Percentiles rank a stretch among this genome's conserved stretches.
Conservation (phyloP, 352 stramenopile genomes). For the Pythium sp. region DNA sequence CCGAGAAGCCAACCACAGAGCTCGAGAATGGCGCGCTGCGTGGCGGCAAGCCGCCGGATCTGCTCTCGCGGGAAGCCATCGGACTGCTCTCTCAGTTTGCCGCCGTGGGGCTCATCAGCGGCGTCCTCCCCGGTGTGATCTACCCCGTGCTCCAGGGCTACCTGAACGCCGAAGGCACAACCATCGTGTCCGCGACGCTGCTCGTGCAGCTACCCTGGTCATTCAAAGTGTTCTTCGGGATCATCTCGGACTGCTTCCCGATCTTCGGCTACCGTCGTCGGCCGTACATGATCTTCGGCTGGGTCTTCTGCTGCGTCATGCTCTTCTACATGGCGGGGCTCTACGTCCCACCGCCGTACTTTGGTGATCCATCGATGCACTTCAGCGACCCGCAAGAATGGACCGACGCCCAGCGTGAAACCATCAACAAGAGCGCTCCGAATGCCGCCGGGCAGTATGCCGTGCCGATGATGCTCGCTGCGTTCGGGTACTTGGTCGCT, state of each 20-base stretch:
- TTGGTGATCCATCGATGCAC: slow-evolving; percentile 32
- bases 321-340: slow-evolving; percentile 44
- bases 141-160: slow-evolving; percentile 63
- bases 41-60: slow-evolving; percentile 24
- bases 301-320: slow-evolving; percentile 45
- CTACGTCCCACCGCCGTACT: slow-evolving; percentile 46
- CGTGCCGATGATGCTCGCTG: slow-evolving; percentile 65
- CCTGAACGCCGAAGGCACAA: slow-evolving; percentile 53
- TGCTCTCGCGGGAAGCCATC: slow-evolving; percentile 34
- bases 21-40: slow-evolving; percentile 32
- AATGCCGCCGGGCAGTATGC: slow-evolving; percentile 46
- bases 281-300: slow-evolving; percentile 61
- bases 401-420: slow-evolving; percentile 29
- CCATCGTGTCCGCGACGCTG: slow-evolving; percentile 40
- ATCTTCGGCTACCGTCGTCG: slow-evolving; percentile 50
- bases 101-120: slow-evolving; percentile 46
- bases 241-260: slow-evolving; percentile 63
- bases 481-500: slow-evolving; percentile 60
- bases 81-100: slow-evolving; percentile 49
- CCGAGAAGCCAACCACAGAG: not conserved
- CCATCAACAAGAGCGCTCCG: slow-evolving; percentile 40
- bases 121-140: slow-evolving; percentile 40
- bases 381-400: slow-evolving; percentile 32
- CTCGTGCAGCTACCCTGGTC: slow-evolving; percentile 58
- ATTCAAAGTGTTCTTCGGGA: slow-evolving; percentile 58